phyloP scores from a whole-genome alignment of 345 rosid genomes.

The Eucalyptus curtisii region DNA sequence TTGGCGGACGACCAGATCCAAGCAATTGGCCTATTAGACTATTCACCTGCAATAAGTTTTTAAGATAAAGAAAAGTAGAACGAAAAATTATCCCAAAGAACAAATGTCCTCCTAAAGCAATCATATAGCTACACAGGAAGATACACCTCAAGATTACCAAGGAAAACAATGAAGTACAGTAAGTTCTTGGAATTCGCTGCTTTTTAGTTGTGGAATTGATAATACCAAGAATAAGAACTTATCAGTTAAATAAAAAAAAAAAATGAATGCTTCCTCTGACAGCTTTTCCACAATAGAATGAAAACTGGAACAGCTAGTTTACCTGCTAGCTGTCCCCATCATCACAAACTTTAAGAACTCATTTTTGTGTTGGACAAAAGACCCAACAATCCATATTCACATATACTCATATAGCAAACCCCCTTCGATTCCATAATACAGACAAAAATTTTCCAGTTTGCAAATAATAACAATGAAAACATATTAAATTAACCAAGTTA shows the following conservation, averaged over 20 bases:
- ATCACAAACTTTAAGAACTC: background rate
- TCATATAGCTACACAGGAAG: background rate
- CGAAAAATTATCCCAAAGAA: background rate
- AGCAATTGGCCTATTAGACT: conserved; percentile 81
- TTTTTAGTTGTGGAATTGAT: background rate
- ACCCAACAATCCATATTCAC: background rate
- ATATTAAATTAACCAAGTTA: background rate
- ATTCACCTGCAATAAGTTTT: conserved; percentile 47
- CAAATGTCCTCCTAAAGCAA: background rate
- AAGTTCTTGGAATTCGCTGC: background rate
- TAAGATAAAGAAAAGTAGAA: background rate
- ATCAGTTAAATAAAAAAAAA: background rate
- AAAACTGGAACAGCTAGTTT: background rate
- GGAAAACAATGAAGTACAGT: background rate
- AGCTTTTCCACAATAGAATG: background rate
- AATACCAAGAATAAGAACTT: background rate
- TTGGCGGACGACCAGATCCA: conserved; percentile 33
- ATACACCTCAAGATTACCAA: background rate
- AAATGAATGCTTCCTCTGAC: background rate
- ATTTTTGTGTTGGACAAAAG: background rate
- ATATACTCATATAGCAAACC: background rate
- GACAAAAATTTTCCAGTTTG: background rate
- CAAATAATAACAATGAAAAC: background rate
- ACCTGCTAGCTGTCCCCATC: background rate
- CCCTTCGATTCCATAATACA: background rate